phyloP scores from a whole-genome alignment of 1,139 yeast species.

The Magnusiomyces sp. region DNA sequence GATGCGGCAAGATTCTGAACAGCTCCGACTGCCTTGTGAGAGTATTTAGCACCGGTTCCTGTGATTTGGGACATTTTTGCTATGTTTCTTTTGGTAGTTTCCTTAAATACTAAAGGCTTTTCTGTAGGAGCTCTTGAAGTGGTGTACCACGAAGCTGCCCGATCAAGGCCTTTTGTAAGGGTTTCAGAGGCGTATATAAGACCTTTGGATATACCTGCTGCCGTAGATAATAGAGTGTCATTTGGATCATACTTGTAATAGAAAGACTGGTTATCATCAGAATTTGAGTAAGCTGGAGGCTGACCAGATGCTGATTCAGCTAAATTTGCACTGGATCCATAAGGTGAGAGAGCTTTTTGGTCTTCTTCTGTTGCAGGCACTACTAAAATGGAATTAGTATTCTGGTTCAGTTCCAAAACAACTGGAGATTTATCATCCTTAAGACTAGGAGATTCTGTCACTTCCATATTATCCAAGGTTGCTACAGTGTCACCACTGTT shows the following conservation, averaged over 20 bases:
- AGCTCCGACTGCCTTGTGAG: conserved; percentile 9
- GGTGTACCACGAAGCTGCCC: conserved; percentile 13
- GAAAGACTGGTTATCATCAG: too few relatives aligned
- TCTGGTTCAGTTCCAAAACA: conserved; percentile 5
- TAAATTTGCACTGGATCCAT: too few relatives aligned
- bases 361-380: conserved; percentile 6
- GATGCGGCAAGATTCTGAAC: conserved; percentile 9
- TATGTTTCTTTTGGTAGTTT: conserved; percentile 7
- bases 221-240: conserved; percentile 10
- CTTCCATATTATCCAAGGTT: neutral
- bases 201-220: conserved; percentile 8
- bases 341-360: neutral
- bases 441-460: conserved; percentile 8
- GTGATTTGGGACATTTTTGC: conserved; percentile 8
- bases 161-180: conserved; percentile 8
- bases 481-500: conserved; percentile 9
- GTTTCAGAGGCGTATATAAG: conserved; percentile 8
- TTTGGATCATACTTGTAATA: conserved; percentile 4
- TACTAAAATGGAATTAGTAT: conserved; percentile 3
- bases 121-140: conserved; percentile 8
- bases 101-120: conserved; percentile 9
- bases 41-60: conserved; percentile 10
- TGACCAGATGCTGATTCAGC: too few relatives aligned
- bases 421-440: conserved; percentile 12
- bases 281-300: too few relatives aligned